Evolutionary conservation across 1,284 basidiomycete genomes (phyloP), one percentile per base, ranked within the genome.

Genomic region (Vanrija pseudolonga): DNA sequence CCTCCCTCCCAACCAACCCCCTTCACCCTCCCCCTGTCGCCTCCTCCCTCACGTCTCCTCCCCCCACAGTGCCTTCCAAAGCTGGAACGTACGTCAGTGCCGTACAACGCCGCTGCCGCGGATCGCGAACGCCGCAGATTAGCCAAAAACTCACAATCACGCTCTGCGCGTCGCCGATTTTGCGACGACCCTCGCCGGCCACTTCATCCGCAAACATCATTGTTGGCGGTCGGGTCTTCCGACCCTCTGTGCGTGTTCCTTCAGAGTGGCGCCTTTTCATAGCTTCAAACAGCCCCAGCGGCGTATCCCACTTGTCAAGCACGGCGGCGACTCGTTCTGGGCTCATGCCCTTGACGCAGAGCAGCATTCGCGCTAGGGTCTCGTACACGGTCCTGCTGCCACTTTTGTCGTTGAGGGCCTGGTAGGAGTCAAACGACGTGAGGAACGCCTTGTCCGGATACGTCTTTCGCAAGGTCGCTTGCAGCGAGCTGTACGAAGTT

Each of bases 321-420:
- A 82, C 65, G 12, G 76, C 76, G 9, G 72, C 66, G 12, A 79
- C 79, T 56, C 80, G 78, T 61, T 83, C 81, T 0, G 78, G 73
- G 40, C 76, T 77, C 72, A 83, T 75, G 4, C 81, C 81, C 39
- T 74, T 74, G 56, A 83, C 69, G 51, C 78, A 78, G 26, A 80
- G 64, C 36, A 82, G 67, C 81, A 83, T 83, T 43, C 76, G 74
- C 6, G 76, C 79, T 62, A 79, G 82, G 32, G 75, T 70, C 32
- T 80, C 76, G n/a, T 68, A 63, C 4, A 80, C 57, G 0, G 80
- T 82, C 37, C 74, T 57, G 9, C 72, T 73, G 0, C 72, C 76
- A 11, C 77, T 76, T 57, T 83, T 80, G 49, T 76, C 70, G 65
- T 82, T 82, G 44, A 83, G 71, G 19, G 68, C 67, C 55, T 79